Percentiles rank a stretch among this genome's conserved stretches.
phyloP scores from a whole-genome alignment of 768 basidiomycete species.

The Tulasnella sp. region DNA sequence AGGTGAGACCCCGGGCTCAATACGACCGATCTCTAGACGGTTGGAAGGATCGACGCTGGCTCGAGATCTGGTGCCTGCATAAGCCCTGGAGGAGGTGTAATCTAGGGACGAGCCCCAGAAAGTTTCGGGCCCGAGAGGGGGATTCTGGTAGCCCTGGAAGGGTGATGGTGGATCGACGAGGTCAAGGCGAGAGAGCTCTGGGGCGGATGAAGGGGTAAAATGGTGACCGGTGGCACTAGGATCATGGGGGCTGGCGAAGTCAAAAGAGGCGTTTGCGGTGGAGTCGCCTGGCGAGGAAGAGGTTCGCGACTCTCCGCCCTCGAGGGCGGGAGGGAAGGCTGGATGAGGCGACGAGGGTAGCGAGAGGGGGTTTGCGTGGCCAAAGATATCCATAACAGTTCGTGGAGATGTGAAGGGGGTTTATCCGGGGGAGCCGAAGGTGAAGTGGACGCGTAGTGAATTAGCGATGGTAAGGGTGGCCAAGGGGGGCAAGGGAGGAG shows the following conservation, averaged over 20 bases:
- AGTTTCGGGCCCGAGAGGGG: not conserved
- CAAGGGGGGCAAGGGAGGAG: not conserved
- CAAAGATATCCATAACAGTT: not conserved
- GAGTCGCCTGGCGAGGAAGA: not conserved
- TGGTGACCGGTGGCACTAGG: not conserved
- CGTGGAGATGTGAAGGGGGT: not conserved
- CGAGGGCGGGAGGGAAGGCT: not conserved
- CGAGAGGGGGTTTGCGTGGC: not conserved
- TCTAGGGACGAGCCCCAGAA: slow-evolving; percentile 10
- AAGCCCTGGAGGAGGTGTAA: not conserved
- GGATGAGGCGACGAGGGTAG: not conserved
- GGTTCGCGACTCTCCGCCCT: not conserved
- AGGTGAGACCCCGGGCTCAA: slow-evolving; percentile 1
- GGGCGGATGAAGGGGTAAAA: slow-evolving; percentile 7
- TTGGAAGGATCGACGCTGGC: not conserved
- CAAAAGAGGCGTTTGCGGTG: not conserved
- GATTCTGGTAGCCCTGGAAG: not conserved
- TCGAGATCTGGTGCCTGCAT: not conserved
- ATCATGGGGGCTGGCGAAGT: not conserved
- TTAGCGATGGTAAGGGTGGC: not conserved
- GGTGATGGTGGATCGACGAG: not conserved
- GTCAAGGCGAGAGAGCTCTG: not conserved
- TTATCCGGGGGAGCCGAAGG: not conserved
- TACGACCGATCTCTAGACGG: not conserved
- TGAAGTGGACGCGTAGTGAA: not conserved